Evolutionary conservation across 2,329 filamentous ascomycete species (phyloP).

Genomic region (Alternaria angustiovoidea): DNA sequence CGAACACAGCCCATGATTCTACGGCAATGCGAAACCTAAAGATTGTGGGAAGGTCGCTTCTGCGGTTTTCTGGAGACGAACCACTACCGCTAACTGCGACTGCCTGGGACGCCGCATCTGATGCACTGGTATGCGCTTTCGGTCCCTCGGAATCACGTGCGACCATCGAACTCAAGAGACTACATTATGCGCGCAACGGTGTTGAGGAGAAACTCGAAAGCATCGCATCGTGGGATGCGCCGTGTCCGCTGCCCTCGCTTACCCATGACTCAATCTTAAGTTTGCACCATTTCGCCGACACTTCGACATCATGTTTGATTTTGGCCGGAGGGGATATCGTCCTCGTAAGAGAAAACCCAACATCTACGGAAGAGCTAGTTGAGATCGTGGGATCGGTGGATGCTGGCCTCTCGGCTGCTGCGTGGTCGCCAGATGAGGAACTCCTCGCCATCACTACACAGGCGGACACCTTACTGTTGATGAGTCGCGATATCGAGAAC

Average conservation of each 20-base stretch:
- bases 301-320: slow-evolving; percentile 78
- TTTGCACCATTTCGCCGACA: slow-evolving; percentile 87
- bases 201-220: slow-evolving; percentile 50
- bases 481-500: slow-evolving; percentile 90
- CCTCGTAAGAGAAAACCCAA: slow-evolving; percentile 76
- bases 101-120: slow-evolving; percentile 83
- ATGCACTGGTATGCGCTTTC: slow-evolving; percentile 82
- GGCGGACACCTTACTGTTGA: slow-evolving; percentile 81
- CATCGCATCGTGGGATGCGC: slow-evolving; percentile 89
- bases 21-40: slow-evolving; percentile 83
- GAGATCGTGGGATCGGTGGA: slow-evolving; percentile 97
- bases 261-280: slow-evolving; percentile 77
- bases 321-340: slow-evolving; percentile 91
- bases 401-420: slow-evolving; percentile 85
- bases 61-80: slow-evolving; percentile 65
- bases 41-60: slow-evolving; percentile 72
- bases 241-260: slow-evolving; percentile 78
- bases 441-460: slow-evolving; percentile 83
- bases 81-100: slow-evolving; percentile 73
- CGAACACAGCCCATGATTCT: slow-evolving; percentile 14
- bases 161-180: slow-evolving; percentile 74
- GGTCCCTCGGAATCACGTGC: slow-evolving; percentile 76
- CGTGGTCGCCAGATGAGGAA: slow-evolving; percentile 96
- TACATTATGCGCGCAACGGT: slow-evolving; percentile 54
- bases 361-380: slow-evolving; percentile 76